A percentile compares a stretch with the other conserved stretches of the same genome.
Conservation (phyloP, 495 filamentous ascomycete genomes). For the Annulohypoxylon nitens region DNA sequence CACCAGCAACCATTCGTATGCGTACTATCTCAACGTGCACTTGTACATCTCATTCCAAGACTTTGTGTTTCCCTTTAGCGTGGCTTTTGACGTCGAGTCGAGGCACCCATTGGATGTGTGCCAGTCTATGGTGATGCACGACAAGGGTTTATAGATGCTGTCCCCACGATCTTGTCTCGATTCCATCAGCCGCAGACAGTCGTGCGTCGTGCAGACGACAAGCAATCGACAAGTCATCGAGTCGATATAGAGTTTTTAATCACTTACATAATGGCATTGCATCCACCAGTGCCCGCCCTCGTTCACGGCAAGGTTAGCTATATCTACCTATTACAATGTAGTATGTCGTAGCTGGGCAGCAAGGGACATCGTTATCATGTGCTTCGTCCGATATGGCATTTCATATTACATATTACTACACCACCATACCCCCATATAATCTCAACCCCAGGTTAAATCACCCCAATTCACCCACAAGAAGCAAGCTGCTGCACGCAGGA, state of each 20-base stretch:
- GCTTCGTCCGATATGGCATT: conserved; percentile 22
- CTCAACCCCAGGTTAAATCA: conserved; percentile 16
- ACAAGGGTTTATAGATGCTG: conserved; percentile 33
- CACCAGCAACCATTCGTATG: neutral
- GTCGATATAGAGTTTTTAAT: conserved; percentile 3
- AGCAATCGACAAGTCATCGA: neutral
- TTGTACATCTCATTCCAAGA: conserved; percentile 8
- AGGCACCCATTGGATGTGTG: conserved; percentile 40
- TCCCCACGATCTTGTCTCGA: conserved; percentile 43
- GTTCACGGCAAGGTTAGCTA: neutral
- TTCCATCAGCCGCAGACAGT: conserved; percentile 38
- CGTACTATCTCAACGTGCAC: neutral
- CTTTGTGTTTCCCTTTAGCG: conserved; percentile 27
- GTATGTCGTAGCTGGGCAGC: neutral
- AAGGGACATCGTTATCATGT: conserved; percentile 6
- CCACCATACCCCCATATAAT: conserved; percentile 1
- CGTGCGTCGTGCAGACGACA: conserved; percentile 3
- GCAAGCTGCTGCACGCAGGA: conserved; percentile 13
- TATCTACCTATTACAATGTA: no score
- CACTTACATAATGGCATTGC: conserved; percentile 9
- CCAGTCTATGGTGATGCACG: conserved; percentile 31
- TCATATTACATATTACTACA: neutral
- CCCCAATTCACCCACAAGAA: neutral
- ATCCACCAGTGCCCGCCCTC: neutral
- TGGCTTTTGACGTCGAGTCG: conserved; percentile 1